phyloP scores from a whole-genome alignment of 257 asterid genomes.

The Nicotiana benthamiana region DNA sequence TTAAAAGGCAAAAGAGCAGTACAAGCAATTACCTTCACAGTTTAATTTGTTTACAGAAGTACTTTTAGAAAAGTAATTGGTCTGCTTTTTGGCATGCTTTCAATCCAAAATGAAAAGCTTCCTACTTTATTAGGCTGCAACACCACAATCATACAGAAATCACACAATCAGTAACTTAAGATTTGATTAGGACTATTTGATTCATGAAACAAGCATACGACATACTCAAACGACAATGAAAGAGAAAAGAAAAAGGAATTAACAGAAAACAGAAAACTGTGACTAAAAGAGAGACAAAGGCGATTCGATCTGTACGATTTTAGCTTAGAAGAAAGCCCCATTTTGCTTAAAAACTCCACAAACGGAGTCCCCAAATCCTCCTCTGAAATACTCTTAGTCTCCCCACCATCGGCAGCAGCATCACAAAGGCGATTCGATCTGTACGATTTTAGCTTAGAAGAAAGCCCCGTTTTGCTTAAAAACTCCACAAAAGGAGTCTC shows the following conservation, averaged over 20 bases:
- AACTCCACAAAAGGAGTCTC: conserved; percentile 64
- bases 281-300: conserved; percentile 9
- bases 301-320: conserved; percentile 60
- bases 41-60: background rate
- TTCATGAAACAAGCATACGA: background rate
- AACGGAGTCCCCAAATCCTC: conserved; percentile 81
- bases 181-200: too few relatives aligned
- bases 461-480: conserved; percentile 54
- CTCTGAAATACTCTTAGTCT: conserved; percentile 37
- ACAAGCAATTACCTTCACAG: background rate
- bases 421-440: conserved; percentile 26
- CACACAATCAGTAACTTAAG: background rate
- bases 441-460: conserved; percentile 83
- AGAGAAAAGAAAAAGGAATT: background rate
- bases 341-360: conserved; percentile 51
- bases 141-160: background rate
- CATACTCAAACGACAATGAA: background rate
- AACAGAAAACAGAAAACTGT: conserved; percentile 4
- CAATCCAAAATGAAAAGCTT: background rate
- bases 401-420: too few relatives aligned
- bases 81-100: background rate
- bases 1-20: background rate
- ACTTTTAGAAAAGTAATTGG: background rate
- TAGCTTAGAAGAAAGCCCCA: conserved; percentile 66
- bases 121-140: background rate